Evolutionary conservation across 352 stramenopile species (phyloP), one percentile per base, ranked within the genome.

Genomic region (Detonula confervacea): DNA sequence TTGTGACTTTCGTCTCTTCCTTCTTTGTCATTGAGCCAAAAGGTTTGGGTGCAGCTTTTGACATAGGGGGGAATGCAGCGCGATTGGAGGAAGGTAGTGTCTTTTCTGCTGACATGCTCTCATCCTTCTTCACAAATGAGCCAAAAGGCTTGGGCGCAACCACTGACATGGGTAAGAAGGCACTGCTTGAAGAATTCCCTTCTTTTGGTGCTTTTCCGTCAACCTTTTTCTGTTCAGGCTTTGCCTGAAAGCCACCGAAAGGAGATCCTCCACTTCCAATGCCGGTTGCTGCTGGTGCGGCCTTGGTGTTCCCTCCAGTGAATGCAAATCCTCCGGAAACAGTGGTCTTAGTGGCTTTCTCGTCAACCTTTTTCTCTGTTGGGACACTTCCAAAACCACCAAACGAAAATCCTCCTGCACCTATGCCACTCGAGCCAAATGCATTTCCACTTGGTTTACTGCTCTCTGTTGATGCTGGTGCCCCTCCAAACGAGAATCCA

Each of bases 401-500:
- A 52, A 86, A 86, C 20, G 73, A 77, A 71, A 84, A 80, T 7
- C 69, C 77, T 67, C 81, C 52, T 11, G 55, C 8, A 25, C 65
- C 44, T 35, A 81, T 75, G 52, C 73, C 44, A 16, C 37, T 56
- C 24, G 51, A 22, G 18, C 46, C 37, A 44, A 52, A 49, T 24
- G 44, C n/a, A 49, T 22, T 35, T 24, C n/a, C 37, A 57, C 49
- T 49, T 63, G 6, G 18, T 46, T 24, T 22, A 60, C n/a, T 47
- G 37, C 37, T 65, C 22, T 20, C 24, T 52, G 30, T 25, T 51
- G 44, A 69, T n/a, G 63, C 11, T 24, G 30, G 1, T 33, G 22
- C 55, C 11, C 30, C 63, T 11, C 81, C 82, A 80, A 90, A 89
- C n/a, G 66, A 75, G 68, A 89, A 90, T 18, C 82, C 82, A 73